Evolutionary conservation across 306 rosid genomes (phyloP), one percentile per base, ranked within the genome.

Genomic region (Bauhinia variegata): DNA sequence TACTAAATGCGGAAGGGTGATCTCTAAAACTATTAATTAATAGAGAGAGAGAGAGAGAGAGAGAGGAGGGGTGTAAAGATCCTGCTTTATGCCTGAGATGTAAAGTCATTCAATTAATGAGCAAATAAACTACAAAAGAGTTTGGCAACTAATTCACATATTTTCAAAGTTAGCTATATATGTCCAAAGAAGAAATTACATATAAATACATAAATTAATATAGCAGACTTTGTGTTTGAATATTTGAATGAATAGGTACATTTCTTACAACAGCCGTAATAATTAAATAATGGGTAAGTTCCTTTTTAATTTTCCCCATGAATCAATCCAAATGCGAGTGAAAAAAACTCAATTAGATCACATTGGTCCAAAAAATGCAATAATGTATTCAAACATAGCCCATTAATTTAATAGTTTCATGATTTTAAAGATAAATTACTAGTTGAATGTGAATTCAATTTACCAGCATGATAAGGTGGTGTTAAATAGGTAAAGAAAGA

Each of bases 321-420:
- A 71, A 5, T 60, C 78, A 59, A 68, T 68, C 78, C 77, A 38
- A 62, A 65, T 48, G 67, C 53, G 50, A 38, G 57, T 71, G 43
- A 1, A 15, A 19, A 19, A 14, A 28, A 12, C 28, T 74, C 48
- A 71, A 52, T 67, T 75, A 5, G 1, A 36, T 28, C 30, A 5
- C 16, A 38, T 13, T 39, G 12, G 18, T 49, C 36, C 19, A 50
- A 39, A 61, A 61, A 13, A 41, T 13, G 0, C 7, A 46, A 12
- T 43, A 12, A 55, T 23, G 2, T 23, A 1, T 23, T 23, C 28
- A 23, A 23, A 23, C 28, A n/a, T 23, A 23, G 28, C 28, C 28
- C 28, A 23, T 23, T 23, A 23, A 23, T 23, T 36, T 36, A 36
- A 36, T 36, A 36, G 9, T 36, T 1, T 36, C 41, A 36, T 5